Percentiles rank a stretch among this genome's conserved stretches.
Conservation (phyloP, 768 basidiomycete genomes). For the Rhodotorula babjevae region DNA sequence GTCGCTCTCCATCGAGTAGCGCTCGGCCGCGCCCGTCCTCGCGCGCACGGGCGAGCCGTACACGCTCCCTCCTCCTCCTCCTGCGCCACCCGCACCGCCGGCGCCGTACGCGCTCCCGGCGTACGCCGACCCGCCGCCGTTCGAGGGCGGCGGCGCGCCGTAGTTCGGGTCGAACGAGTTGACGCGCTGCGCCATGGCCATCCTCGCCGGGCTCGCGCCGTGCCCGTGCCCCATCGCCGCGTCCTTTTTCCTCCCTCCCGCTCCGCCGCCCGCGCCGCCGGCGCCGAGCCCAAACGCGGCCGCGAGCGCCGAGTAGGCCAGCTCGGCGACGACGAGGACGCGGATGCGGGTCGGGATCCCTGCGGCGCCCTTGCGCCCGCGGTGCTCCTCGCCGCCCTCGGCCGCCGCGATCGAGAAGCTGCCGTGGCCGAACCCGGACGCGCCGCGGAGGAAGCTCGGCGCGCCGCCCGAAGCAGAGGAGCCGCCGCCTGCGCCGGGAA, state of each 20-base stretch:
- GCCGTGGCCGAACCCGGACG: constrained; percentile 14
- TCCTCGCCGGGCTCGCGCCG: constrained; percentile 17
- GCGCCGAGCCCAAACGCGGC: constrained; percentile 48
- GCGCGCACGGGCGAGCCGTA: not conserved
- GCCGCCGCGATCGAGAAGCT: constrained; percentile 39
- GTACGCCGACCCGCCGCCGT: not conserved
- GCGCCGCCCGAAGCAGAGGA: constrained; percentile 52
- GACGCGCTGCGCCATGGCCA: constrained; percentile 4
- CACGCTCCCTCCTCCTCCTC: not conserved
- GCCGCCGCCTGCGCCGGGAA: constrained; percentile 14
- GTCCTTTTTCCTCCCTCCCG: constrained; percentile 33
- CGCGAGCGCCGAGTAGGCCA: constrained; percentile 69
- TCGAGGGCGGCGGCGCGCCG: not conserved
- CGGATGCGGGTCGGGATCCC: constrained; percentile 74
- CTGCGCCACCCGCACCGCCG: no score
- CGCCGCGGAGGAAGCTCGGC: constrained; percentile 59
- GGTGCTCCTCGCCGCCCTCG: constrained; percentile 32
- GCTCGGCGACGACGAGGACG: constrained; percentile 67
- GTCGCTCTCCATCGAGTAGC: not conserved
- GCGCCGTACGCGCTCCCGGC: not conserved
- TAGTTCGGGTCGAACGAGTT: constrained; percentile 6
- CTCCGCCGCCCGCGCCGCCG: constrained; percentile 55
- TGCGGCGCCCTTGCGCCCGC: constrained; percentile 48
- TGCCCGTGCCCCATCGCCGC: constrained; percentile 4
- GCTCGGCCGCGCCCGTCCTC: not conserved